A percentile compares a stretch with the other conserved stretches of the same genome.
These are phyloP conservation scores for Malus sylvestris DNA, from an alignment of 306 rosid genomes.

Conservation along the genomic window DNA sequence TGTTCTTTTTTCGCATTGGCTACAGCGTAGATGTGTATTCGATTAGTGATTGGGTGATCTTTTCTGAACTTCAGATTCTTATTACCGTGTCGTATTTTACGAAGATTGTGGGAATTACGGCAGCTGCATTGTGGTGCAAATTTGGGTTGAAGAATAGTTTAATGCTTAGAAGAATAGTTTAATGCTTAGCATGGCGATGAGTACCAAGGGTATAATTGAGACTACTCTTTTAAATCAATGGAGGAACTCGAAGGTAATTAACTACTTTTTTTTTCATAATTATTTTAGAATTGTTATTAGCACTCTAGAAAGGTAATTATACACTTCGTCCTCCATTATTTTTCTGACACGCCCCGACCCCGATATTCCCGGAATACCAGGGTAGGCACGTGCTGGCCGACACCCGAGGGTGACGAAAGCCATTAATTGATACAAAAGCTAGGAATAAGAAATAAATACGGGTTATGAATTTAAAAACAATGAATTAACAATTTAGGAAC, in stretches of 20 bases:
- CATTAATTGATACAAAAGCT: too few relatives aligned
- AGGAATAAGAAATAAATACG: too few relatives aligned
- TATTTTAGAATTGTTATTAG: too few relatives aligned
- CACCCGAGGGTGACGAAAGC: too few relatives aligned
- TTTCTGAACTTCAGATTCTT: constrained; percentile 26
- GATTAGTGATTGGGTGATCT: constrained; percentile 29
- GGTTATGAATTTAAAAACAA: too few relatives aligned
- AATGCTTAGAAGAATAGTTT: constrained; percentile 51
- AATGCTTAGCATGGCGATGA: constrained; percentile 54
- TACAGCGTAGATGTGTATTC: constrained; percentile 1
- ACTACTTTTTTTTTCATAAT: too few relatives aligned
- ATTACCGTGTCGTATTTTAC: constrained; percentile 24
- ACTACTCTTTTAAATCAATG: constrained; percentile 24
- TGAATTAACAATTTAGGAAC: too few relatives aligned
- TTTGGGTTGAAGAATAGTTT: constrained; percentile 53
- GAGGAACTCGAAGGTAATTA: constrained; percentile 35
- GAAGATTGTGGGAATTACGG: constrained; percentile 36
- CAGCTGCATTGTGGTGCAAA: constrained; percentile 49
- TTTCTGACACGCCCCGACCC: too few relatives aligned
- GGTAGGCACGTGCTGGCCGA: too few relatives aligned
- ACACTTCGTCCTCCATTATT: too few relatives aligned
- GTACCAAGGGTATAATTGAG: constrained; percentile 62
- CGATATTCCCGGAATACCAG: too few relatives aligned
- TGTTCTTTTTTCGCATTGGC: not conserved
- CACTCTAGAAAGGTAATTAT: too few relatives aligned